Base-by-base conservation (phyloP, 176 grass and related monocot species). In the Oryza australiensis region DNA sequence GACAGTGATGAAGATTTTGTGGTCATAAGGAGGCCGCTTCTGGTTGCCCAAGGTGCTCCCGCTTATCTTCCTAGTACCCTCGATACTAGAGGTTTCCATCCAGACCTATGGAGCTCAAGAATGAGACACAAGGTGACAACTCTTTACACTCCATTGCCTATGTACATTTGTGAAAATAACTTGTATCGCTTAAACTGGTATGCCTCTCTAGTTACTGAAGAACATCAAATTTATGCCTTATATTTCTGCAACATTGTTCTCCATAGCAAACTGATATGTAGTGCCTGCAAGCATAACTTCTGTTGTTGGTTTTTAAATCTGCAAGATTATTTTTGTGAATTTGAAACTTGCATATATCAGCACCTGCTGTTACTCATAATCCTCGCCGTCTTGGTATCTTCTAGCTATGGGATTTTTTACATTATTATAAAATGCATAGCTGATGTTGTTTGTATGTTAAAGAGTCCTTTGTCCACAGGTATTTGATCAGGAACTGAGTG, bases 1-100 rank as follows among this genome's bases (percentile, higher is more conserved):
- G 95, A 98, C 66, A 94, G 88, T 14, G 92, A 94, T 88, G 95
- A 98, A 83, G 95, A 98, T 85, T 94, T 98, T 76, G 88, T 94
- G 12, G 82, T 98, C 34, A 86, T 93, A 88, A 89, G 92, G 77
- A 91, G 88, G 67, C 95, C 95, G 8, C 86, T 98, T 80, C 80
- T 94, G 57, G 73, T 89, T 45, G 75, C 95, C 62, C 90, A 94
- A 76, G 75, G 82, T 26, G 78, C 88, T 45, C 69, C 86, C 30
- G 27, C 81, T 65, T 97, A 92, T 86, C 73, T 91, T 42, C 80
- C 90, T 23, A 91, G 42, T 34, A 84, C 85, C 0, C 66, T 69
- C 4, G 83, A 90, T 70, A 48, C 48, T 35, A 87, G 77, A 85
- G 86, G 80, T 35, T 84, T 70, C 69, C 85, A 90, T 76, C 85